Conservation (phyloP, 1,284 basidiomycete species). For the Pulchroboletus neoregius region DNA sequence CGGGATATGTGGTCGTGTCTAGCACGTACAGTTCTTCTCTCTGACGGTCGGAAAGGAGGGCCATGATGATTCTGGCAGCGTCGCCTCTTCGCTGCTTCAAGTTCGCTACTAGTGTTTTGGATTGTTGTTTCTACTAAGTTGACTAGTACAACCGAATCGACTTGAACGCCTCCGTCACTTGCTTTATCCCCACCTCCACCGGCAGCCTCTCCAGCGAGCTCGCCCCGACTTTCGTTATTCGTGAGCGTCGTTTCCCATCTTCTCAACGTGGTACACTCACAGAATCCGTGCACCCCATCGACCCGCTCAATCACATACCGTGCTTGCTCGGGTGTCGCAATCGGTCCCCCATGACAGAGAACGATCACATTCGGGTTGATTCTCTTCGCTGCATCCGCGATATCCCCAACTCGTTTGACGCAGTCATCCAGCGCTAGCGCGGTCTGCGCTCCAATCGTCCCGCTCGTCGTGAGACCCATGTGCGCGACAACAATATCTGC, state of each 20-base stretch:
- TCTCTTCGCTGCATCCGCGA: constrained; percentile 18
- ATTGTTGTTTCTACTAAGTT: constrained; percentile 29
- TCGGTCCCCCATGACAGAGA: constrained; percentile 30
- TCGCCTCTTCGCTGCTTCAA: not conserved
- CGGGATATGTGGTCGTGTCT: constrained; percentile 6
- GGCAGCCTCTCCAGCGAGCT: constrained; percentile 31
- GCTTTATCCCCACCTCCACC: constrained; percentile 25
- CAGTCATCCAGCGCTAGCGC: constrained; percentile 26
- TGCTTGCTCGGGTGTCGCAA: constrained; percentile 26
- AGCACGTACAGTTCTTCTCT: constrained; percentile 75
- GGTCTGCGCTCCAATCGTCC: constrained; percentile 28
- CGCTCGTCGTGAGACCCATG: constrained; percentile 32
- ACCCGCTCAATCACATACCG: constrained; percentile 23
- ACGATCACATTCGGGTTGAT: constrained; percentile 24
- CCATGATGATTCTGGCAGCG: constrained; percentile 34
- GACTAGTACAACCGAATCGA: constrained; percentile 23
- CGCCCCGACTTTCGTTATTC: constrained; percentile 20
- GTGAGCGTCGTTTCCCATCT: not conserved
- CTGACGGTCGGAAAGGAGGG: constrained; percentile 71
- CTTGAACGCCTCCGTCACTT: constrained; percentile 21
- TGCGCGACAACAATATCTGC: constrained; percentile 32
- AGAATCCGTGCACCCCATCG: constrained; percentile 29
- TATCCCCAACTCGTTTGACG: constrained; percentile 20
- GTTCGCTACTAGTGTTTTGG: constrained; percentile 23
- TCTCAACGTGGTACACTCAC: constrained; percentile 11